Base-by-base conservation (phyloP, 2,329 filamentous ascomycete species). In the Ceratocystis ficicola region DNA sequence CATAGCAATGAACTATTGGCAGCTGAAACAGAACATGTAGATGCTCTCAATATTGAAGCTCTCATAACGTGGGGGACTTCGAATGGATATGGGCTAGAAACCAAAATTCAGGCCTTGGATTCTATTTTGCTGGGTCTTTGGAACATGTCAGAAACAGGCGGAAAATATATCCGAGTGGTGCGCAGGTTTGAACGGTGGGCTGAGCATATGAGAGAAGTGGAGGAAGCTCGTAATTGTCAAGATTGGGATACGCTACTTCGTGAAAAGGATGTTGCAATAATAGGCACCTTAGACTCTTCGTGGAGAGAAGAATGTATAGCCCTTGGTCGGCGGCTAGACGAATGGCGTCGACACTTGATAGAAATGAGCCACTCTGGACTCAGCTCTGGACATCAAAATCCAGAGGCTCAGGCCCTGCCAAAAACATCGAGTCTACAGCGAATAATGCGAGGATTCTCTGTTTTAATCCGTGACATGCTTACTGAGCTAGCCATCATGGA, bases 401-500 rank as follows among this genome's bases (percentile, higher is more conserved):
- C 57, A 44, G 52, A 65, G 8, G 15, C 52, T 32, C 41, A 30
- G 36, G 10, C 36, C 50, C 22, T 22, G 36, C 8, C 32, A 30
- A 44, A 63, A 70, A 69, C 69, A 44, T 74, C 74, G 17, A 81
- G 77, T 67, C 71, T 86, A 65, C 75, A 71, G 25, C 73, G 75
- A 32, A 77, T 84, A 69, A 72, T 87, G 48, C 73, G 72, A 5
- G 78, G 76, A 1, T 82, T 79, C 65, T 73, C 76, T 25, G 71
- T 70, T 17, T 73, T 88, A 57, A 77, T 86, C 12, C 71, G 75
- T 61, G 82, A 79, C 44, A 87, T 87, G 84, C 73, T 85, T 57
- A 76, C 75, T n/a, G 86, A 88, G 75, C 74, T 88, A 68, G 73
- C 73, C n/a, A 68, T 80, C 67, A 88, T 88, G 85, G 78, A 78